Base-by-base conservation (phyloP, 495 filamentous ascomycete genomes). In the Rusavskia elegans region DNA sequence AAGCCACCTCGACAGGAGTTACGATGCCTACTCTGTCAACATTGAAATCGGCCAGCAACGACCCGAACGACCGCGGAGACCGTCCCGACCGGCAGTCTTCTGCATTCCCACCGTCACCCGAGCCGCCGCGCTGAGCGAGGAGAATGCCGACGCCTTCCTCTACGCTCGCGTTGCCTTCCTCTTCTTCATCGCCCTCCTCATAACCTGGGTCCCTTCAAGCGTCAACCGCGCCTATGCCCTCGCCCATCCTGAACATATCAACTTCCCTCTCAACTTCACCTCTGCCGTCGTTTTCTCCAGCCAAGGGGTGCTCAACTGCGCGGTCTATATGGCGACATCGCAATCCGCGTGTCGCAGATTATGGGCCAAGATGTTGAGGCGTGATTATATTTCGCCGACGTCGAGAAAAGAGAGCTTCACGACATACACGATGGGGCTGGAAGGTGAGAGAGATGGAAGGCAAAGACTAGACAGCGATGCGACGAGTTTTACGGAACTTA, bases 161-260 rank as follows among this genome's bases (percentile, higher is more conserved):
- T 94, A 90, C 61, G 80, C 77, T 48, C 89, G 89, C 55, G 87
- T 85, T 52, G 81, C 87, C 0, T 75, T 90, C 58, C 70, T 92
- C 21, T 92, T 89, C 68, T 90, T 93, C 62, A 70, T 81, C 8
- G 84, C 84, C 0, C 71, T 94, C 49, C 68, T 88, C 37, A 78
- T 90, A 32, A 90, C 86, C 21, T 94, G 87, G 87, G 68, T 89
- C 9, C 87, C 87, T 1, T 89, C 85, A 2, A 86, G 82, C 19
- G 72, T 81, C 54, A 92, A 92, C 63, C 74, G 87, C 30, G 75
- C 87, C 19, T 87, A 84, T 63, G 76, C 75, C 20, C 60, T 89
- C 11, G 67, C 81, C 17, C 64, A 80, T 57, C 66, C 70, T 0
- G 68, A 78, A 30, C 42, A 72, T 1, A 65, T 74, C 5, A 71